Percentiles rank a stretch among this genome's conserved stretches.
Conservation (phyloP, 192 early-diverging fungal species). For the Coemansia sp. region DNA sequence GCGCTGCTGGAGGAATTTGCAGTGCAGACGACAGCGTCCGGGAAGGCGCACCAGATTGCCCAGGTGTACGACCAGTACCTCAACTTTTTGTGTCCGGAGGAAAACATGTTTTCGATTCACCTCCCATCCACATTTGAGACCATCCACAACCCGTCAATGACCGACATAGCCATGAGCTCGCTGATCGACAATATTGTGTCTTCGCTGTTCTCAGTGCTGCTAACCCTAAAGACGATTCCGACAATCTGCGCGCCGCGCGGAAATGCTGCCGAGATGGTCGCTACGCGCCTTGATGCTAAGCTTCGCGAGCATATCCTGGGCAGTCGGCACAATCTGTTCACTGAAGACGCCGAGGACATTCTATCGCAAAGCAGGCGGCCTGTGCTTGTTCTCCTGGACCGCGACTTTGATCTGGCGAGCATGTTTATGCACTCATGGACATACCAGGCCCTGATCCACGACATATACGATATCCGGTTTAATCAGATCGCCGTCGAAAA, state of each 20-base stretch:
- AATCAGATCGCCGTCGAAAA: conserved; percentile 71
- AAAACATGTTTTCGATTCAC: conserved; percentile 89
- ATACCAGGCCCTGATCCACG: conserved; percentile 94
- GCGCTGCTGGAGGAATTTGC: conserved; percentile 93
- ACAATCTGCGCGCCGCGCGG: conserved; percentile 88
- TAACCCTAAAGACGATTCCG: conserved; percentile 86
- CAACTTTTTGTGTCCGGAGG: conserved; percentile 89
- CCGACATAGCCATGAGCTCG: conserved; percentile 79
- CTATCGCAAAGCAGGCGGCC: conserved; percentile 62
- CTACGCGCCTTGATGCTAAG: conserved; percentile 82
- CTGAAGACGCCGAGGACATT: conserved; percentile 52
- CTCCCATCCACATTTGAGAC: conserved; percentile 74
- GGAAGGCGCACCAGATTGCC: conserved; percentile 75
- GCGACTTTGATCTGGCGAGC: conserved; percentile 85
- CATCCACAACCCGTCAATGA: conserved; percentile 79
- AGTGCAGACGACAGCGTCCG: conserved; percentile 68
- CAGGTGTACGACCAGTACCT: conserved; percentile 98
- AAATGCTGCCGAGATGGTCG: conserved; percentile 92
- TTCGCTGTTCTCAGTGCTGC: conserved; percentile 85
- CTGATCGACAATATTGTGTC: conserved; percentile 77
- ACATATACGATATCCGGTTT: conserved; percentile 88
- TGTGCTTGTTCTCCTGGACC: conserved; percentile 87
- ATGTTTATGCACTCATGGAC: conserved; percentile 99
- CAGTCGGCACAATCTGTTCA: conserved; percentile 80
- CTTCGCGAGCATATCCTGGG: conserved; percentile 93